phyloP scores from a whole-genome alignment of 495 filamentous ascomycete species.

The Evansstolkia leycettana region DNA sequence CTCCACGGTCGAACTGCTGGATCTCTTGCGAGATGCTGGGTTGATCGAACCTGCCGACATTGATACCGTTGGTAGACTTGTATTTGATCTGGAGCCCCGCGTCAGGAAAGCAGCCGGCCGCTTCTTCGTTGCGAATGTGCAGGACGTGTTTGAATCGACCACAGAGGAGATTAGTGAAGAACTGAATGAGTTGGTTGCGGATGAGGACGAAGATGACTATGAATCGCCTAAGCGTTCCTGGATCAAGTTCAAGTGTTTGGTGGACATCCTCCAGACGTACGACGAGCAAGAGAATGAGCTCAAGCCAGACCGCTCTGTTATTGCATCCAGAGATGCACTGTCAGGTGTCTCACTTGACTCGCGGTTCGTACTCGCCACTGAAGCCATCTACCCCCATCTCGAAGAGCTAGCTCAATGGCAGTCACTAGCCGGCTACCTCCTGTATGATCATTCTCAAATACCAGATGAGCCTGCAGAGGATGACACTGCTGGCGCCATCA shows the following conservation, averaged over 20 bases:
- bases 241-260: constrained; percentile 84
- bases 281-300: constrained; percentile 43
- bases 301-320: constrained; percentile 19
- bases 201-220: constrained; percentile 57
- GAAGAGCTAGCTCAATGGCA: constrained; percentile 78
- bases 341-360: constrained; percentile 48
- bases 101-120: constrained; percentile 77
- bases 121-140: constrained; percentile 79
- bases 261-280: constrained; percentile 70
- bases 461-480: constrained; percentile 35
- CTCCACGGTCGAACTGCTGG: constrained; percentile 64
- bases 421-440: constrained; percentile 72
- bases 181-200: constrained; percentile 51
- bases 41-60: constrained; percentile 85
- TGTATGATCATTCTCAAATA: constrained; percentile 74
- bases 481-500: constrained; percentile 42
- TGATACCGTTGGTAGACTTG: constrained; percentile 67
- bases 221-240: constrained; percentile 65
- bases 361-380: constrained; percentile 71
- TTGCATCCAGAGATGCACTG: constrained; percentile 20
- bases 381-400: constrained; percentile 72
- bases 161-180: constrained; percentile 80
- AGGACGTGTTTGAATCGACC: constrained; percentile 66
- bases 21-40: constrained; percentile 68
- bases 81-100: constrained; percentile 75